A percentile compares a stretch with the other conserved stretches of the same genome.
phyloP scores from a whole-genome alignment of 495 filamentous ascomycete genomes.

The Neurospora sp. region DNA sequence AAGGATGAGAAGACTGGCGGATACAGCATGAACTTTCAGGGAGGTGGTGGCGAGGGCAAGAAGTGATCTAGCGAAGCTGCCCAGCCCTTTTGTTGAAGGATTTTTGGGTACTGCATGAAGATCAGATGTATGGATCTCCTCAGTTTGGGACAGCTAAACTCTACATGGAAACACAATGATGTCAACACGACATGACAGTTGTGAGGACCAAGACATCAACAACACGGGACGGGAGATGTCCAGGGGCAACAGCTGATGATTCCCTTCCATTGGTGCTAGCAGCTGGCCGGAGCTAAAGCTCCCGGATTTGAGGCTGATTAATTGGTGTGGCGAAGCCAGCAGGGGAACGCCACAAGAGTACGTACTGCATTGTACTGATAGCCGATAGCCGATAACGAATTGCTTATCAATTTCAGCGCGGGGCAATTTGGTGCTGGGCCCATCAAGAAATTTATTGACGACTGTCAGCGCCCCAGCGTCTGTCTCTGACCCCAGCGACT shows the following conservation, averaged over 20 bases:
- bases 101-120: neutral
- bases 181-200: neutral
- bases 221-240: neutral
- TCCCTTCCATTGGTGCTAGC: neutral
- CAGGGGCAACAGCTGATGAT: neutral
- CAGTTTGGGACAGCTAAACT: neutral
- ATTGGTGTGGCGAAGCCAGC: neutral
- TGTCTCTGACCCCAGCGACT: neutral
- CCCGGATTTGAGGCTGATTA: neutral
- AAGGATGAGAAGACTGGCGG: constrained; percentile 84
- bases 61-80: neutral
- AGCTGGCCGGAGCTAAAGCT: neutral
- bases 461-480: neutral
- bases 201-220: neutral
- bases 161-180: neutral
- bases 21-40: constrained; percentile 82
- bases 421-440: constrained; percentile 3
- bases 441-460: constrained; percentile 7
- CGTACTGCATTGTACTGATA: neutral
- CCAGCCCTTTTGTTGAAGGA: neutral
- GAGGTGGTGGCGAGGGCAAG: constrained; percentile 18
- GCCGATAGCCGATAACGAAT: constrained; percentile 1
- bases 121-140: neutral
- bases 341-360: neutral
- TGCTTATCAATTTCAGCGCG: constrained; percentile 7